Evolutionary conservation across 2,329 filamentous ascomycete species (phyloP), one percentile per base, ranked within the genome.

Genomic region (Albifimbria verrucaria): DNA sequence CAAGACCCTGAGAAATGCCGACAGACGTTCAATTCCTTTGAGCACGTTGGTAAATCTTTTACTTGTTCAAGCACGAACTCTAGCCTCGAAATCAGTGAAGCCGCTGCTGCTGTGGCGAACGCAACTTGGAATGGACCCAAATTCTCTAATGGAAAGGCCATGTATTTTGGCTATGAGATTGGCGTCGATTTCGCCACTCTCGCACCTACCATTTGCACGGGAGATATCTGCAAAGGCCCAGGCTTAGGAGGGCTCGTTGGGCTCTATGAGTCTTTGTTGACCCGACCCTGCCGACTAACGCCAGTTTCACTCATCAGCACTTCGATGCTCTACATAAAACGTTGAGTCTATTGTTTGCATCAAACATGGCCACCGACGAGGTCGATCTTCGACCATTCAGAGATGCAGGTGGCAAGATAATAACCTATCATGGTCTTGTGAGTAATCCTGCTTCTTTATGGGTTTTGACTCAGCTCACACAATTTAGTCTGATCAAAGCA

Each of bases 401-500:
- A 22, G 56, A 57, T 5, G 59, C 58, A 2, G 73, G 74, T 10
- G 70, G 70, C 22, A 76, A 76, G 60, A 46, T 76, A 3, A 23
- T 77, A 20, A 63, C 71, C 43, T 76, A 68, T 59, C 73, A 77
- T 55, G 73, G 74, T n/a, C 54, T 67, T 10, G 55, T 49, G 42
- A 44, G 48, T 20, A 32, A 9, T 32, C 7, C 7, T 9, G 26
- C 7, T 9, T 7, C 26, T 32, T 7, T 7, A 32, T 9, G 26
- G 9, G 7, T 7, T 9, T 7, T 32, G 7, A 9, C 26, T 15
- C 15, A 15, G 15, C 26, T 32, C 9, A 32, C 26, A 32, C 15
- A 32, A 15, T 15, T 32, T 46, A 46, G 43, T 17, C n/a, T 24
- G 43, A 46, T n/a, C n/a, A 6, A 22, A 12, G 10, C 11, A 46